Percentiles rank a stretch among this genome's conserved stretches.
Evolutionary conservation across 1,284 basidiomycete species (phyloP).

Genomic region (Ganoderma boninense): DNA sequence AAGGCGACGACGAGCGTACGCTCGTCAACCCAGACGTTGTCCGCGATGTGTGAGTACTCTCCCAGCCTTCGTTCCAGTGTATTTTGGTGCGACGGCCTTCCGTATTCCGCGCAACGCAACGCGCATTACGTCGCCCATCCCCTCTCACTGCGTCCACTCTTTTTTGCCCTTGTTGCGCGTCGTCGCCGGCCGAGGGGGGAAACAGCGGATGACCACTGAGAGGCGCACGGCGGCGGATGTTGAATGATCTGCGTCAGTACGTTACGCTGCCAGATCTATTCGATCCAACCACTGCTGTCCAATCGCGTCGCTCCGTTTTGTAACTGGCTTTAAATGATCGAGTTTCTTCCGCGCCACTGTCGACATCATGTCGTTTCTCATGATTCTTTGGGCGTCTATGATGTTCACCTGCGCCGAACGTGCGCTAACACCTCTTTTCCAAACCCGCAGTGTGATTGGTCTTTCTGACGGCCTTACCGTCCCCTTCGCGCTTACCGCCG

Average conservation of each 20-base stretch:
- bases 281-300: neutral
- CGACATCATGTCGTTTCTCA: conserved; percentile 3
- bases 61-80: neutral
- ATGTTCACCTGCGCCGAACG: neutral
- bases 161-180: neutral
- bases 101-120: neutral
- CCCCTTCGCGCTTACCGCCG: conserved; percentile 90
- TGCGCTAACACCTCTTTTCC: conserved; percentile 14
- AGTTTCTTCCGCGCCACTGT: too few relatives aligned
- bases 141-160: neutral
- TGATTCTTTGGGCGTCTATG: neutral
- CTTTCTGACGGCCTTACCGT: conserved; percentile 97
- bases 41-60: conserved; percentile 74
- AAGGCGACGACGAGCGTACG: conserved; percentile 77
- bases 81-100: neutral
- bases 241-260: neutral
- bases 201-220: neutral
- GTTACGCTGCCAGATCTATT: neutral
- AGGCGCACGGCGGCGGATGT: neutral
- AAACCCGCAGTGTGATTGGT: conserved; percentile 84
- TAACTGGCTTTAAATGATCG: neutral
- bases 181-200: neutral
- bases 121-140: neutral
- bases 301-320: neutral
- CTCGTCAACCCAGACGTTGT: conserved; percentile 88